A percentile compares a stretch with the other conserved stretches of the same genome.
Evolutionary conservation across 495 filamentous ascomycete species (phyloP).

Genomic region (Hypoxylon fuscum): DNA sequence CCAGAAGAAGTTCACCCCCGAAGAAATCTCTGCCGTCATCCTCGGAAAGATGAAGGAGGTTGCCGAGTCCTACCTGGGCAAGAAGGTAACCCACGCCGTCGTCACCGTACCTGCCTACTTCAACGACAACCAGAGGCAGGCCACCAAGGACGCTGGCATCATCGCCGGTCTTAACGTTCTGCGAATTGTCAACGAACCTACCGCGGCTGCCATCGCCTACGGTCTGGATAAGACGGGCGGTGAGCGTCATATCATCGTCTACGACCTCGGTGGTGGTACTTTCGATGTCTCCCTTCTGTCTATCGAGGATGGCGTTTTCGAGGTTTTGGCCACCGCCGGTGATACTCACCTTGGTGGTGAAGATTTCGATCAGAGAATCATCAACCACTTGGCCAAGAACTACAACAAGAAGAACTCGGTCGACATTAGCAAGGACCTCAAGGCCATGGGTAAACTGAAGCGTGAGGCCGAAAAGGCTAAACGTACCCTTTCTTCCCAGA

Average conservation of each 20-base stretch:
- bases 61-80: conserved; percentile 90
- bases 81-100: conserved; percentile 96
- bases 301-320: conserved; percentile 96
- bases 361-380: conserved; percentile 98
- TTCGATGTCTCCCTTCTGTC: conserved; percentile 99
- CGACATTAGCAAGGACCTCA: conserved; percentile 92
- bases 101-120: conserved; percentile 99
- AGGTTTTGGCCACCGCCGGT: conserved; percentile 97
- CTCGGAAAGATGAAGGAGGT: conserved; percentile 97
- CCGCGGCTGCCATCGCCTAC: conserved; percentile 87
- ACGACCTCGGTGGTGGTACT: conserved; percentile 99
- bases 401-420: conserved; percentile 99
- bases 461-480: conserved; percentile 99
- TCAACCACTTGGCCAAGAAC: conserved; percentile 95
- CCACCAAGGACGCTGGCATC: conserved; percentile 95
- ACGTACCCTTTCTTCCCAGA: conserved; percentile 97
- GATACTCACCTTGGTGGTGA: conserved; percentile 99
- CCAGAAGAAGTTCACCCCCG: conserved; percentile 82
- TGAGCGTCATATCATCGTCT: conserved; percentile 92
- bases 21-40: conserved; percentile 88
- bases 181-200: conserved; percentile 96
- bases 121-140: conserved; percentile 98
- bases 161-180: conserved; percentile 97
- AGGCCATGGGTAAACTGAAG: conserved; percentile 99
- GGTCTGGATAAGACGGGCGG: conserved; percentile 86